These are phyloP conservation scores for Corylus avellana DNA, from an alignment of 306 rosid species.

Conservation along the genomic window DNA sequence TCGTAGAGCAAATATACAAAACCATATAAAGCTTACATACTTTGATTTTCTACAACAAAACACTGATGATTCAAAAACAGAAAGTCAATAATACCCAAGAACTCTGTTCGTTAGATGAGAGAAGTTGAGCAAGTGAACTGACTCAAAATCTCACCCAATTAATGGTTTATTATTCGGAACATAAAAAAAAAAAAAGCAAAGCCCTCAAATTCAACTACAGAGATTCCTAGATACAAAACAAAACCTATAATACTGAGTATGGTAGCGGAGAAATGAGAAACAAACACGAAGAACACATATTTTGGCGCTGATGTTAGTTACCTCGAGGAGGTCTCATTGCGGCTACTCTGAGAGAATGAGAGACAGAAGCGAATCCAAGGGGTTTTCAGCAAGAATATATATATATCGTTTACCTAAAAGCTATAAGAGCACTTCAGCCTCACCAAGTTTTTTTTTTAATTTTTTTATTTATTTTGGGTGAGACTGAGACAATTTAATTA, in stretches of 20 bases:
- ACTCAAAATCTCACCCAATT: background rate
- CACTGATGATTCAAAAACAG: background rate
- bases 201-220: too few relatives aligned
- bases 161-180: background rate
- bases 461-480: too few relatives aligned
- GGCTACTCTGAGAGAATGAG: background rate
- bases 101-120: background rate
- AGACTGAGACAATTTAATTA: too few relatives aligned
- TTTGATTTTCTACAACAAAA: background rate
- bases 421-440: too few relatives aligned
- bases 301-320: background rate
- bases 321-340: conserved; percentile 40
- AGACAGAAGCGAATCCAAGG: too few relatives aligned
- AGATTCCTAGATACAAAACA: background rate
- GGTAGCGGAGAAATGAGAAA: background rate
- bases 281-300: background rate
- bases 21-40: background rate
- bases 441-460: too few relatives aligned
- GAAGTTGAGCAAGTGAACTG: background rate
- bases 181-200: too few relatives aligned
- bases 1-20: background rate
- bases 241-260: background rate
- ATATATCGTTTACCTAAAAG: too few relatives aligned
- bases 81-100: background rate
- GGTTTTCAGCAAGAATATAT: too few relatives aligned